Evolutionary conservation across 768 basidiomycete species (phyloP).

Genomic region (Coprinellus aureogranulatus): DNA sequence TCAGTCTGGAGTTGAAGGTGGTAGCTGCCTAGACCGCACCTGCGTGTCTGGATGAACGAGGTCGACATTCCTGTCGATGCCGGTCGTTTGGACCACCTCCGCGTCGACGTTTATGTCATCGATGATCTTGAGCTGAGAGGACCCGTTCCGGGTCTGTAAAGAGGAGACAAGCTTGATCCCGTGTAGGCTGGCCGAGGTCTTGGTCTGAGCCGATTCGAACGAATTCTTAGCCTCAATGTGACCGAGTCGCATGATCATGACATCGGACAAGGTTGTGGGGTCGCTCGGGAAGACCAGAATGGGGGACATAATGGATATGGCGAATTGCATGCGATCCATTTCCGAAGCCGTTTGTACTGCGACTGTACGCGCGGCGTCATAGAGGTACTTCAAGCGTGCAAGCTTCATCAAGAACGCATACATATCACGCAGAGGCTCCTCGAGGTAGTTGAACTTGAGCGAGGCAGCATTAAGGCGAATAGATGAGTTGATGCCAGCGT

Average conservation of each 20-base stretch:
- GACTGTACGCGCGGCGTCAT: constrained; percentile 90
- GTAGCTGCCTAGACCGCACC: constrained; percentile 41
- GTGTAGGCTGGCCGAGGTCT: constrained; percentile 69
- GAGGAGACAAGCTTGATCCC: constrained; percentile 84
- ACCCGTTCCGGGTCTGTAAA: constrained; percentile 46
- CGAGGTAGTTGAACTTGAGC: constrained; percentile 83
- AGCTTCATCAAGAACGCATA: constrained; percentile 82
- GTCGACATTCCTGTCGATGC: constrained; percentile 52
- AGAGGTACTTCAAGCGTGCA: constrained; percentile 87
- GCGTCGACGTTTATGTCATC: constrained; percentile 82
- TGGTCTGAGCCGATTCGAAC: constrained; percentile 56
- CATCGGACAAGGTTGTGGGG: constrained; percentile 58
- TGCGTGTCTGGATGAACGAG: constrained; percentile 66
- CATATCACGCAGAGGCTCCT: constrained; percentile 86
- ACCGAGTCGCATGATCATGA: constrained; percentile 79
- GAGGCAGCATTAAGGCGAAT: constrained; percentile 85
- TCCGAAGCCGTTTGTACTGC: constrained; percentile 92
- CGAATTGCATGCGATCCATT: constrained; percentile 91
- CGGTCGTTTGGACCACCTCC: constrained; percentile 61
- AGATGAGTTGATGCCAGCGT: constrained; percentile 79
- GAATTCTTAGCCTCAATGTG: constrained; percentile 82
- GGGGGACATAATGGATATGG: constrained; percentile 86
- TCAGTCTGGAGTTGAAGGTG: neutral
- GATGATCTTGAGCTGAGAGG: constrained; percentile 76
- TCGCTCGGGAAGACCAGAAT: constrained; percentile 86